Evolutionary conservation across 208 protist species (phyloP), one percentile per base, ranked within the genome.

Genomic region (Lotmaria passim): DNA sequence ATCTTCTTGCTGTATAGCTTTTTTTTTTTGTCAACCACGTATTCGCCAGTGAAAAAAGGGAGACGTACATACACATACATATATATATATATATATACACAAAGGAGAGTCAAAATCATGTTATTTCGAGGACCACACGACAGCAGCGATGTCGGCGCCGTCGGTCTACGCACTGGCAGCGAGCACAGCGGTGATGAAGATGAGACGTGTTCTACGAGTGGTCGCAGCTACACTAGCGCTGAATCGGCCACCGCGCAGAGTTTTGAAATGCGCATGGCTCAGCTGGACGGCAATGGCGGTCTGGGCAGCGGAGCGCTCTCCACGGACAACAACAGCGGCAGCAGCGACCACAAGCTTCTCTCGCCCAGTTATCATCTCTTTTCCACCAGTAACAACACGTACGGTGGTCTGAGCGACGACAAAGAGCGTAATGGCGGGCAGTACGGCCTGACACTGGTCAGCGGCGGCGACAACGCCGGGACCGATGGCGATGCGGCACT

Each of bases 211-310:
- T 75, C 57, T 15, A 78, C 72, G 3, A 46, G 66, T 12, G 59
- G 58, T 17, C 52, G 59, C 33, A 84, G 79, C 74, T 84, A 79
- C 74, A 78, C 69, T 21, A 81, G 74, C 53, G 68, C 69, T 0
- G 69, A 74, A 24, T 76, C 73, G 17, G 58, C 60, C 15, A 38
- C 61, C 10, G 74, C 79, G 31, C 68, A 81, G 58, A 61, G 41
- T 38, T 86, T 86, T n/a, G 70, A 86, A 52, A 47, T 72, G 17
- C 75, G 80, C 56, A 82, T 86, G 79, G 61, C 51, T 7, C 41
- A 67, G 44, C 64, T 83, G 39, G 39, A 58, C n/a, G 19, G 55
- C 51, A 33, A 56, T 28, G 43, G 19, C 28, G 26, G 60, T 8
- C 3, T 46, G 12, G 48, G 48, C 26, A 24, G 62, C 33, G 59